Evolutionary conservation across 306 rosid species (phyloP).

Genomic region (Glycine tomentella): DNA sequence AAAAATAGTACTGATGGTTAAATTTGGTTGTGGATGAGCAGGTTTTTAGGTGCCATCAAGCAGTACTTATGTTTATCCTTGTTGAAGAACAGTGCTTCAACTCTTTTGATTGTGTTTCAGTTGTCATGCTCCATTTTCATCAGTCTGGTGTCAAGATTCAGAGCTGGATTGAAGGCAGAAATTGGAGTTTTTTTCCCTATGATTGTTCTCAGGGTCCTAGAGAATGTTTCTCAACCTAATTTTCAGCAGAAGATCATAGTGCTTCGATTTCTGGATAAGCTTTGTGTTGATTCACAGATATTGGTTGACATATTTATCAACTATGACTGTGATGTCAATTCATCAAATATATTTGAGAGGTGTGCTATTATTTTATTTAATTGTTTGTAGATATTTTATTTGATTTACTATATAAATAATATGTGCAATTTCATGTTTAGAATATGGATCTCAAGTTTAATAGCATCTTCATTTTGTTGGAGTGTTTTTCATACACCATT

Average conservation of each 20-base stretch:
- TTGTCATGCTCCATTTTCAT: slow-evolving; percentile 98
- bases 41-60: slow-evolving; percentile 99
- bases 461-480: slow-evolving; percentile 14
- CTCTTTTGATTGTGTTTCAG: slow-evolving; percentile 96
- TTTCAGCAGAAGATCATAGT: slow-evolving; percentile 99
- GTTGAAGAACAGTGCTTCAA: slow-evolving; percentile 98
- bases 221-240: slow-evolving; percentile 96
- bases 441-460: slow-evolving; percentile 41
- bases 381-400: slow-evolving; percentile 23
- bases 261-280: slow-evolving; percentile 94
- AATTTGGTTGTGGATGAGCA: slow-evolving; percentile 64
- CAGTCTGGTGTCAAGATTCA: slow-evolving; percentile 97
- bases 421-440: slow-evolving; percentile 22
- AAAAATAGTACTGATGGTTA: slow-evolving; percentile 37
- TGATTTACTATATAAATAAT: slow-evolving; percentile 33
- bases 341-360: slow-evolving; percentile 99
- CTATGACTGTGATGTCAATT: slow-evolving; percentile 99
- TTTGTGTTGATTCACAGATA: slow-evolving; percentile 94
- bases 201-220: slow-evolving; percentile 98
- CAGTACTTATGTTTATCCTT: slow-evolving; percentile 95
- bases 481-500: slow-evolving; percentile 7
- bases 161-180: slow-evolving; percentile 98
- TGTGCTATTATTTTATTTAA: slow-evolving; percentile 50
- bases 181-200: slow-evolving; percentile 99
- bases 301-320: slow-evolving; percentile 95